Evolutionary conservation across 164 flowering plant genomes (phyloP), one percentile per base, ranked within the genome.

Genomic region (Vitis riparia): DNA sequence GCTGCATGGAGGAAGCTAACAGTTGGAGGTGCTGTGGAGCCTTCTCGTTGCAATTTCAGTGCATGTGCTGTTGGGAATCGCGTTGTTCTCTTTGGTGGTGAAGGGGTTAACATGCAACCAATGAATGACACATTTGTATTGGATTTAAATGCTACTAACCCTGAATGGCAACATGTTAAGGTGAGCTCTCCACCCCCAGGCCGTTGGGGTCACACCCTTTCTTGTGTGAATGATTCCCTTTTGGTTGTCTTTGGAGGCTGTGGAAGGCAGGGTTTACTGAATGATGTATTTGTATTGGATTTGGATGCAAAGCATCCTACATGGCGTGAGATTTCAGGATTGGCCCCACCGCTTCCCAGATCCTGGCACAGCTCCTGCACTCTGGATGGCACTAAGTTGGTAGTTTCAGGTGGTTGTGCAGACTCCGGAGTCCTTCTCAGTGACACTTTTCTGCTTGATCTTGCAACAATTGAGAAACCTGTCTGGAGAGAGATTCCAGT

Each of bases 361-460:
- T 91, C 98, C 73, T 94, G 98, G 98, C 98, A 94, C 72, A 94
- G 98, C 71, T 94, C 98, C 5, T 94, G 98, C 80, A 91, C 98
- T 5, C 91, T 94, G 53, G 98, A 91, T 73, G 97, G 98, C n/a
- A 87, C 93, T 15, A 90, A 91, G 80, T 73, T 94, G 80, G 83
- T 94, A 11, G 97, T 91, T 59, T 94, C 96, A 51, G 97, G 98
- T 68, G 98, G 98, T 9, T 94, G 98, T 82, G 94, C 97, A 14
- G 97, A 94, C 79, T 88, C 96, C 47, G 97, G 98, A 48, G 98
- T 91, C n/a, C 95, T 93, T 62, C 84, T 93, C 10, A 91, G 96
- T 58, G 98, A 94, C 52, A 91, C 96, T 14, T 91, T 91, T 74
- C 79, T 90, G 32, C 88, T 94, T 67, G 98, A 94, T 77, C 85